Percentiles rank a stretch among this genome's conserved stretches.
phyloP scores from a whole-genome alignment of 768 basidiomycete genomes.

The Pulveroboletus sp. region DNA sequence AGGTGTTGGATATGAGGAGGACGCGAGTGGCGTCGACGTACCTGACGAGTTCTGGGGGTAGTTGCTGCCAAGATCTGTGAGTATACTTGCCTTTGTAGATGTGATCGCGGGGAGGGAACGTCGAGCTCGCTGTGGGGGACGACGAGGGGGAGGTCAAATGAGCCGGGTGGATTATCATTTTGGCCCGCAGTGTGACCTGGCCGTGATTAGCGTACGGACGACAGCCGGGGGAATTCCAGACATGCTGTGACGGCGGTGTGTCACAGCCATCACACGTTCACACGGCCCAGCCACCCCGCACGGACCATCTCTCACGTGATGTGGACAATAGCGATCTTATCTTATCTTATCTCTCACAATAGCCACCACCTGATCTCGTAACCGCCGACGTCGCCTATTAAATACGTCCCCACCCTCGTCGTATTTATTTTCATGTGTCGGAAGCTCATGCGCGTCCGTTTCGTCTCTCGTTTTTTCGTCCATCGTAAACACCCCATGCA shows the following conservation, averaged over 20 bases:
- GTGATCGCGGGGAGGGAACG: conserved; percentile 18
- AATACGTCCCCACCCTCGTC: not conserved
- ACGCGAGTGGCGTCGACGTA: conserved; percentile 36
- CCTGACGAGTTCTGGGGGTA: conserved; percentile 60
- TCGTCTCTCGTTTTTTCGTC: conserved; percentile 12
- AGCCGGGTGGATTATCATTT: conserved; percentile 27
- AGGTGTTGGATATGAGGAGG: conserved; percentile 1
- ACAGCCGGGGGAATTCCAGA: conserved; percentile 34
- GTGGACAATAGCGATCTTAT: not conserved
- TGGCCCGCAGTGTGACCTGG: conserved; percentile 34
- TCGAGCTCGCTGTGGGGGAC: conserved; percentile 11
- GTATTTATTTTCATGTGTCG: conserved; percentile 10
- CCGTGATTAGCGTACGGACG: conserved; percentile 35
- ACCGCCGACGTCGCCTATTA: conserved; percentile 6
- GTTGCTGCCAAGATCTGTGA: conserved; percentile 55
- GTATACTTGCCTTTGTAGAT: conserved; percentile 57
- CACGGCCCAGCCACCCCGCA: conserved; percentile 24
- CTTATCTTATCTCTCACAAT: conserved; percentile 19
- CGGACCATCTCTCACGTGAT: conserved; percentile 20
- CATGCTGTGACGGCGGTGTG: conserved; percentile 28
- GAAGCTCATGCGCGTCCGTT: conserved; percentile 2
- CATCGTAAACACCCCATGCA: conserved; percentile 16
- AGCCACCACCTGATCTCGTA: not conserved
- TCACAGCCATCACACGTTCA: conserved; percentile 25
- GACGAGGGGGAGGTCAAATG: conserved; percentile 14